Evolutionary conservation across 257 asterid genomes (phyloP).

Genomic region (Solanum piurae): DNA sequence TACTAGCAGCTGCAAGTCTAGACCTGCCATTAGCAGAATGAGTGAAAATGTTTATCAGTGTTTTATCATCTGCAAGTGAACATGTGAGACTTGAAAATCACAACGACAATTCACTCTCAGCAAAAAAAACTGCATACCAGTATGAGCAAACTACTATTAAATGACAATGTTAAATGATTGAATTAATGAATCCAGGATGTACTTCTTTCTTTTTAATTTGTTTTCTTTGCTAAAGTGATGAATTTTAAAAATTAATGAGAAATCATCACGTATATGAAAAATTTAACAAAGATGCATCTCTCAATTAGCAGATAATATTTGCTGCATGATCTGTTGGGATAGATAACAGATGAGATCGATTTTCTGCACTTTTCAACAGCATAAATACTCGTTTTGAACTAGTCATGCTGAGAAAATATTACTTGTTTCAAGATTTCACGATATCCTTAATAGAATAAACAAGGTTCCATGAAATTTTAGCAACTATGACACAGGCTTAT

Average conservation of each 20-base stretch:
- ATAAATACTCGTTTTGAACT: neutral
- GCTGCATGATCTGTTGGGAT: conserved; percentile 9
- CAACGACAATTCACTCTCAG: neutral
- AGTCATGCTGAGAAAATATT: neutral
- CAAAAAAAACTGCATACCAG: neutral
- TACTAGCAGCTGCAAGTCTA: conserved; percentile 51
- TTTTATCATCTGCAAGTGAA: neutral
- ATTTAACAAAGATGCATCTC: neutral
- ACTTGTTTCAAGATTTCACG: neutral
- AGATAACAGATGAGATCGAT: neutral
- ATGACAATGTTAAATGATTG: neutral
- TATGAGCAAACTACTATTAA: neutral
- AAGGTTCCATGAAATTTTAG: neutral
- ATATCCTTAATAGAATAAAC: neutral
- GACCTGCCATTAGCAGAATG: conserved; percentile 17
- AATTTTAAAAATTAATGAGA: neutral
- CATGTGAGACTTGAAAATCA: neutral
- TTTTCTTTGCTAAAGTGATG: neutral
- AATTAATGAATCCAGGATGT: neutral
- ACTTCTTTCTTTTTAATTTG: neutral
- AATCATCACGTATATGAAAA: neutral
- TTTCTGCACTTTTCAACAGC: neutral
- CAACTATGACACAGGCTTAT: neutral
- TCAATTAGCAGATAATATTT: neutral
- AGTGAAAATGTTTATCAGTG: neutral